Evolutionary conservation across 768 basidiomycete species (phyloP).

Genomic region (Harrya chromipes): DNA sequence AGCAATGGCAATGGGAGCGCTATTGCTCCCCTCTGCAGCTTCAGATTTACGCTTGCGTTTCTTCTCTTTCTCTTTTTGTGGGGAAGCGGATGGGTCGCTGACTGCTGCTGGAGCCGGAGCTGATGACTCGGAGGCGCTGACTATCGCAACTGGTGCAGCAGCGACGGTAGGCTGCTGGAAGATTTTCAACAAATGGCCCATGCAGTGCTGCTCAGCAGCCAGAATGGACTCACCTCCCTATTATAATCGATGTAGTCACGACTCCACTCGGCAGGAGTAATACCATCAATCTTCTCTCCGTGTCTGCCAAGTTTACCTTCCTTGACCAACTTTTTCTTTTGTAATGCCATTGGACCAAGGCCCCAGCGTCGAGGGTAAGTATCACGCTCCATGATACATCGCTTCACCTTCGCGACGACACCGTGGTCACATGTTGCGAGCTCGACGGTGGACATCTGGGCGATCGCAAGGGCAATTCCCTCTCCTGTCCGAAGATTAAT

Average conservation of each 20-base stretch:
- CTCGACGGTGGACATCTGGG: conserved; percentile 98
- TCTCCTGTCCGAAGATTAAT: conserved; percentile 51
- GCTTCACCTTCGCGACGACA: conserved; percentile 97
- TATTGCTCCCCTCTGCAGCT: conserved; percentile 39
- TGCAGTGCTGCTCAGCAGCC: not conserved
- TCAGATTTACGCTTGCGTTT: conserved; percentile 84
- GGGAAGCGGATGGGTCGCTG: conserved; percentile 32
- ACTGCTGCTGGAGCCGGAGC: conserved; percentile 31
- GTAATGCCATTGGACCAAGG: conserved; percentile 91
- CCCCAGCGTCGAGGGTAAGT: conserved; percentile 99
- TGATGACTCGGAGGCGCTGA: conserved; percentile 20
- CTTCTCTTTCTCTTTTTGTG: conserved; percentile 64
- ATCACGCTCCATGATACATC: conserved; percentile 99
- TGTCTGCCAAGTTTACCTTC: conserved; percentile 96
- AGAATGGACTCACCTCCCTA: conserved; percentile 48
- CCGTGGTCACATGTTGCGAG: conserved; percentile 98
- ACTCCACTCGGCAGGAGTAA: conserved; percentile 90
- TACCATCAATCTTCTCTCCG: conserved; percentile 83
- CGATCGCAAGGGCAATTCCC: conserved; percentile 90
- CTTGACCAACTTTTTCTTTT: conserved; percentile 98
- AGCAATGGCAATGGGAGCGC: conserved; percentile 42
- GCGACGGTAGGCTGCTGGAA: conserved; percentile 41
- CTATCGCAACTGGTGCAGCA: conserved; percentile 20
- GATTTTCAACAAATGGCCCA: conserved; percentile 5
- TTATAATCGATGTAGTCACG: conserved; percentile 93